phyloP scores from a whole-genome alignment of 805 yeast species.

The Cyberlindnera bimundalis region DNA sequence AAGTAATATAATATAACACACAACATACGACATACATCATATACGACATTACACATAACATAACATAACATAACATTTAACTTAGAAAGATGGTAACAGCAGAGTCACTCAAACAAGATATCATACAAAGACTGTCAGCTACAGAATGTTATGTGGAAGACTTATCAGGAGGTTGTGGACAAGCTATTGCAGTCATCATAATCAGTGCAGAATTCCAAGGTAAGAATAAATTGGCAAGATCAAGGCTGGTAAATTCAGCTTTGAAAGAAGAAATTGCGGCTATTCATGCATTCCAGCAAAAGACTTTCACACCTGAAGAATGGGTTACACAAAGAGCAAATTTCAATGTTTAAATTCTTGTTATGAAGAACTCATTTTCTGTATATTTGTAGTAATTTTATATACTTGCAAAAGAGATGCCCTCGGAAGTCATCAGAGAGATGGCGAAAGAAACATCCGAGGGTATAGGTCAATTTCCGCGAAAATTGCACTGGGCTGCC shows the following conservation, averaged over 20 bases:
- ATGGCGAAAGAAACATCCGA: too few species aligned
- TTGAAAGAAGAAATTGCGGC: constrained; percentile 79
- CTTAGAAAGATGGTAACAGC: constrained; percentile 32
- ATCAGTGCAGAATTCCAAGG: constrained; percentile 72
- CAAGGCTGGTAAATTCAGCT: constrained; percentile 76
- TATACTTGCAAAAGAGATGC: too few species aligned
- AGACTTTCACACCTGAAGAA: constrained; percentile 83
- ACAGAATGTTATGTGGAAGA: constrained; percentile 69
- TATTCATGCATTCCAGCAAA: constrained; percentile 95
- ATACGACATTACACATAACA: too few species aligned
- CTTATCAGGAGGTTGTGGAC: constrained; percentile 87
- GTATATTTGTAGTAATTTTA: too few species aligned
- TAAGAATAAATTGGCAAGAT: constrained; percentile 81
- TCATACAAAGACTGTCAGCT: constrained; percentile 58
- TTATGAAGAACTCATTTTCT: background rate
- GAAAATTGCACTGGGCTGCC: too few species aligned
- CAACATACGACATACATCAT: too few species aligned
- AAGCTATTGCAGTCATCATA: constrained; percentile 90
- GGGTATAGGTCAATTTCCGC: too few species aligned
- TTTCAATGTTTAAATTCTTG: constrained; percentile 18
- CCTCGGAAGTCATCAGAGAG: too few species aligned
- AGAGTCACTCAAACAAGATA: constrained; percentile 43
- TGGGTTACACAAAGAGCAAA: constrained; percentile 46
- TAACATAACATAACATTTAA: too few species aligned
- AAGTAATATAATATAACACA: too few species aligned